A percentile compares a stretch with the other conserved stretches of the same genome.
Evolutionary conservation across 2,329 filamentous ascomycete species (phyloP).

Genomic region (Paraphaeosphaeria sporulosa): DNA sequence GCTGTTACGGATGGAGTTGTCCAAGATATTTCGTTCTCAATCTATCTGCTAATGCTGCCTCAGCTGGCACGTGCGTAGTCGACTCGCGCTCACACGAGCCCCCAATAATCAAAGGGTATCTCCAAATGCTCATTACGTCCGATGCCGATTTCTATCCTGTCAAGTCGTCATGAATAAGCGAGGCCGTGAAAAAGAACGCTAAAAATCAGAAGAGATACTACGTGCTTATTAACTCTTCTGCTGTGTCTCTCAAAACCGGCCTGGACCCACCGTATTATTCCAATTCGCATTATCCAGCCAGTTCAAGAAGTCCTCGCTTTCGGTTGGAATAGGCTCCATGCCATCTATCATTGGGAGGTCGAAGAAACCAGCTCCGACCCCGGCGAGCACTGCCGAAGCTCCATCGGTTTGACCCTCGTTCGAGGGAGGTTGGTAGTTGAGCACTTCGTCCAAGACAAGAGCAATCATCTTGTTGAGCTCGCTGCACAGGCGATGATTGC

Average conservation of each 20-base stretch:
- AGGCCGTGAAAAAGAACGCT: background rate
- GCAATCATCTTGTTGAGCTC: constrained; percentile 49
- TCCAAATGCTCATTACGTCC: background rate
- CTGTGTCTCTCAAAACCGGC: background rate
- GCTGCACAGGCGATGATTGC: constrained; percentile 45
- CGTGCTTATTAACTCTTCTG: constrained; percentile 3
- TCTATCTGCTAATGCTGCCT: no score
- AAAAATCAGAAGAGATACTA: constrained; percentile 21
- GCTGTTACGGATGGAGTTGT: no score
- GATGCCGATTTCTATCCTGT: background rate
- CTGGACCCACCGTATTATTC: constrained; percentile 37
- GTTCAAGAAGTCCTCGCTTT: constrained; percentile 45
- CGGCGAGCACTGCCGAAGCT: constrained; percentile 13
- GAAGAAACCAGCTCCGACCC: constrained; percentile 38
- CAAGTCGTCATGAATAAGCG: no score
- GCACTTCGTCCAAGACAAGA: constrained; percentile 44
- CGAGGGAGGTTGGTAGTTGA: constrained; percentile 43
- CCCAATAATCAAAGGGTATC: no score
- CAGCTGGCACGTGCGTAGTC: no score
- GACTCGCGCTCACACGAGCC: no score
- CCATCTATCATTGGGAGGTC: constrained; percentile 46
- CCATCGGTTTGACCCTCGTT: constrained; percentile 26
- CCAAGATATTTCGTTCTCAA: no score
- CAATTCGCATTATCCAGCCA: constrained; percentile 49
- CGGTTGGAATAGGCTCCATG: constrained; percentile 46